A percentile compares a stretch with the other conserved stretches of the same genome.
These are phyloP conservation scores for Silene coronaria DNA, from an alignment of 179 eudicot species.

Conservation along the genomic window DNA sequence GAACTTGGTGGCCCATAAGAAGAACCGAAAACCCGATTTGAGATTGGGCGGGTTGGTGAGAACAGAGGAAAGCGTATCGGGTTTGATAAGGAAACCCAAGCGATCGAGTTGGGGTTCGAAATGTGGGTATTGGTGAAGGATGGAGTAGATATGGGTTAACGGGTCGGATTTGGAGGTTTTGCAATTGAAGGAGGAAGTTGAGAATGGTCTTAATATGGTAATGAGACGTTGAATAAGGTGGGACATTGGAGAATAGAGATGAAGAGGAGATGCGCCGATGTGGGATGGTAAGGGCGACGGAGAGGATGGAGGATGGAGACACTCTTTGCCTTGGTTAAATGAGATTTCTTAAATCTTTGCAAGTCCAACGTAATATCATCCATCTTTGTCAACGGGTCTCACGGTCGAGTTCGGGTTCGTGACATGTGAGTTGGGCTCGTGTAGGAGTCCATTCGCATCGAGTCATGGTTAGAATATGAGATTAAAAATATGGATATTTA, in stretches of 20 bases:
- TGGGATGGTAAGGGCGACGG: no score
- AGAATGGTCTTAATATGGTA: neutral
- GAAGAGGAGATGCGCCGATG: no score
- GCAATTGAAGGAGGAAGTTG: neutral
- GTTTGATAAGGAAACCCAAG: conserved; percentile 30
- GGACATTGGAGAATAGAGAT: neutral
- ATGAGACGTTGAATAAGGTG: conserved; percentile 18
- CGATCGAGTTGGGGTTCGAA: conserved; percentile 47
- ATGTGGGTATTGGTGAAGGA: conserved; percentile 34
- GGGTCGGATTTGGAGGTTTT: conserved; percentile 12
- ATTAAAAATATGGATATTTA: no score
- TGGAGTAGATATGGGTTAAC: conserved; percentile 24
- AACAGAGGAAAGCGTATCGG: conserved; percentile 31
- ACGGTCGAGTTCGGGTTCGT: no score
- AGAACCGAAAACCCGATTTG: conserved; percentile 50
- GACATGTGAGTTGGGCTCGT: no score
- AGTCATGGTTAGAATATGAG: no score
- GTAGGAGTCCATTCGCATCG: no score
- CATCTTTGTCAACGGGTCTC: no score
- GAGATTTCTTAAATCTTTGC: no score
- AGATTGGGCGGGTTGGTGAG: conserved; percentile 32
- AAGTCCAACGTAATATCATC: no score
- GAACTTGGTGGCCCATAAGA: conserved; percentile 52
- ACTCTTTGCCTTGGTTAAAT: no score
- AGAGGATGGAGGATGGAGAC: no score